These are phyloP conservation scores for Carex cristatella DNA, from an alignment of 176 grass and related monocot genomes.

Conservation along the genomic window DNA sequence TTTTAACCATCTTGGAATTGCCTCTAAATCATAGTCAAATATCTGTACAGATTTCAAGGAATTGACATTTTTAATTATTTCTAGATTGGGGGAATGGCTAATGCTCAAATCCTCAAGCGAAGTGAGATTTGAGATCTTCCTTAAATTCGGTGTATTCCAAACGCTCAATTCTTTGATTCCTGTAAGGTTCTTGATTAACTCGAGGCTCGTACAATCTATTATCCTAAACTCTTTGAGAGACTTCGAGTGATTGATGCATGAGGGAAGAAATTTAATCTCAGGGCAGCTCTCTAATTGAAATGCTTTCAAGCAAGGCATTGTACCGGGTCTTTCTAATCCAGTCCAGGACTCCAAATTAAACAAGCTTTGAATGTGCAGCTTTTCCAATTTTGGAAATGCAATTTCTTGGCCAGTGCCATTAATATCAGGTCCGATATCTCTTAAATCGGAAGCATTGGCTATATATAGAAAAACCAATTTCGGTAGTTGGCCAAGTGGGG, in stretches of 20 bases:
- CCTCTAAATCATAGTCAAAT: constrained; percentile 52
- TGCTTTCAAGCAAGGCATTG: constrained; percentile 45
- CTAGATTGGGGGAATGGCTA: constrained; percentile 40
- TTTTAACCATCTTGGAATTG: constrained; percentile 55
- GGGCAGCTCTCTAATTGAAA: constrained; percentile 70
- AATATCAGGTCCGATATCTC: constrained; percentile 37
- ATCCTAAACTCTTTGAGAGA: constrained; percentile 40
- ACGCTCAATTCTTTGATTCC: constrained; percentile 44
- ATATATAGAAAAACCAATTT: constrained; percentile 51
- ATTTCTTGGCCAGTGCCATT: constrained; percentile 36
- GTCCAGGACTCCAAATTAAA: constrained; percentile 48
- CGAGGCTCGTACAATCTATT: constrained; percentile 47
- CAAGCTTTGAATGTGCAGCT: constrained; percentile 48
- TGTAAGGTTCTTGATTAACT: constrained; percentile 38
- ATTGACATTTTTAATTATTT: constrained; percentile 34
- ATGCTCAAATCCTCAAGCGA: constrained; percentile 56
- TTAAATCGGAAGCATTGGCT: constrained; percentile 35
- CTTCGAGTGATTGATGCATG: constrained; percentile 36
- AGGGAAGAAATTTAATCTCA: constrained; percentile 40
- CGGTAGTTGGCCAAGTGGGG: constrained; percentile 49
- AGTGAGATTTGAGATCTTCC: constrained; percentile 47
- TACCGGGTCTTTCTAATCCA: constrained; percentile 27
- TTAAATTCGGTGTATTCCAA: constrained; percentile 51
- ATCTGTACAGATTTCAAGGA: constrained; percentile 38
- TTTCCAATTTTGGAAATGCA: constrained; percentile 60